Base-by-base conservation (phyloP, 768 basidiomycete genomes). In the Lentinula lateritia region DNA sequence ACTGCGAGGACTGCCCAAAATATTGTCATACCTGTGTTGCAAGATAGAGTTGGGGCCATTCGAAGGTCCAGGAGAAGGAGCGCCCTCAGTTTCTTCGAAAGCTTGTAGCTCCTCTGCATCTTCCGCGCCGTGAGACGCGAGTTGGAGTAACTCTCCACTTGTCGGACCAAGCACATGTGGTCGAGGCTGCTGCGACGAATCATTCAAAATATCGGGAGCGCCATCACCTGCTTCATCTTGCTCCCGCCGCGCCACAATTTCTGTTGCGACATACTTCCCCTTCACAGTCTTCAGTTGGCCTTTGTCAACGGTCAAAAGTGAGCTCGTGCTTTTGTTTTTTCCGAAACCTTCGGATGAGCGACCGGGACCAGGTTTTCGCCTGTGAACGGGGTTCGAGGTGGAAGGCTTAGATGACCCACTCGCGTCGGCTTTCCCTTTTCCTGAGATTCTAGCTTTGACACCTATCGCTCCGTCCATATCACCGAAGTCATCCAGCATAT, bases 231-330 rank as follows among this genome's bases (percentile, higher is more conserved):
- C 18, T 5, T 52, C 23, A 9, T 38, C 16, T 9, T 28, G 20
- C 6, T 56, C 39, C 23, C n/a, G 54, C 9, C 39, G 38, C 16
- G 6, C 23, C 38, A 41, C 42, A 20, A 43, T 34, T 16, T 61
- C 66, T 9, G 57, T 58, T 16, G 58, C 46, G 35, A 62, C 60
- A 61, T 76, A 78, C 35, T 72, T 80, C 10, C 81, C 81, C 66
- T 81, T 84, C 61, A 84, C 70, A 5, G 77, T 81, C 64, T 80
- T 82, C 35, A 85, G 66, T 10, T 69, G 65, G 36, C 86, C 85
- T 66, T 83, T 87, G 7, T 78, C 71, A 18, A 75, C 77, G 6
- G 80, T 84, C 58, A 87, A 72, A 12, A 87, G 70, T 15, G 87
- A 86, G 61, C 80, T 84, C 35, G 74, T 76, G 52, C 71, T 78